Evolutionary conservation across 108 stramenopile genomes (phyloP).

Genomic region (Heterococcus sp.): DNA sequence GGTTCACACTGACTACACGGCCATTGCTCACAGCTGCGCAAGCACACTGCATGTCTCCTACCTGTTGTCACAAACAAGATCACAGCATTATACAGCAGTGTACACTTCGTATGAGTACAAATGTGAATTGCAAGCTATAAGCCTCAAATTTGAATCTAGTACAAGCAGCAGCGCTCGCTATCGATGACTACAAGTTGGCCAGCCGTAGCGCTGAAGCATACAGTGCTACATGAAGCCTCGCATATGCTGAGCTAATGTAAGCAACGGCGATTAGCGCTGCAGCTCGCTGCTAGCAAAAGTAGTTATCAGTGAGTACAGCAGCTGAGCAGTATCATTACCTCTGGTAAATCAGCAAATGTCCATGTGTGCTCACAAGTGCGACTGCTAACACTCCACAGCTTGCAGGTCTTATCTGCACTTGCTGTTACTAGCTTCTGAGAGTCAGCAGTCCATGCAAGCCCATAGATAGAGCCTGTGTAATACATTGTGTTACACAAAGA

Average conservation of each 20-base stretch:
- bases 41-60: slow-evolving; percentile 65
- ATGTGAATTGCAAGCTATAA: too few species aligned
- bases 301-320: neutral
- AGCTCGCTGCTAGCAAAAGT: neutral
- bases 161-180: too few species aligned
- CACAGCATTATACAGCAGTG: too few species aligned
- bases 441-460: slow-evolving; percentile 72
- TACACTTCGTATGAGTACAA: too few species aligned
- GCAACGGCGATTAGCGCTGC: neutral
- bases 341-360: slow-evolving; percentile 7
- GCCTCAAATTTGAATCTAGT: too few species aligned
- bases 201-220: too few species aligned
- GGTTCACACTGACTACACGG: slow-evolving; percentile 68
- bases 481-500: too few species aligned
- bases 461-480: slow-evolving; percentile 78
- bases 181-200: too few species aligned
- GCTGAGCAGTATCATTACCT: neutral
- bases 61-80: slow-evolving; percentile 60
- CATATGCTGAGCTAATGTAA: too few species aligned
- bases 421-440: slow-evolving; percentile 75
- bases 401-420: slow-evolving; percentile 84
- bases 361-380: slow-evolving; percentile 19
- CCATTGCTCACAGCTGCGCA: slow-evolving; percentile 40
- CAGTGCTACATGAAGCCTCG: too few species aligned
- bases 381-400: slow-evolving; percentile 63